Evolutionary conservation across 2,329 filamentous ascomycete species (phyloP).

Genomic region (Cercospora brassicicola): DNA sequence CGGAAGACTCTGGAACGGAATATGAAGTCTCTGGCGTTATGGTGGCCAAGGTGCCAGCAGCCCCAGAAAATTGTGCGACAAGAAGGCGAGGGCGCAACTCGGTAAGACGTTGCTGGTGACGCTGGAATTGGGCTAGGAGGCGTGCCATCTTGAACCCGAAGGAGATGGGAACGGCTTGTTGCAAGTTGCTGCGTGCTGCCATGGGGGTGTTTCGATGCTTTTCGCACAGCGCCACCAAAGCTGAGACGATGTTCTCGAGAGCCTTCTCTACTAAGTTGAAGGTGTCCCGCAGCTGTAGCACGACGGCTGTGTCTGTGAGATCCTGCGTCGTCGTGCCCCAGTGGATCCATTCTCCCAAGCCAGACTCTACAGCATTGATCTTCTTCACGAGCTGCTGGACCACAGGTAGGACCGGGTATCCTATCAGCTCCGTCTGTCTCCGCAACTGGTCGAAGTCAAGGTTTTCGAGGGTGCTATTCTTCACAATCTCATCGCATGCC

Average conservation of each 20-base stretch:
- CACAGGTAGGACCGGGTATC: constrained; percentile 34
- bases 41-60: constrained; percentile 36
- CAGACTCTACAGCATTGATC: constrained; percentile 30
- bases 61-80: constrained; percentile 34
- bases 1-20: not conserved
- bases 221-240: constrained; percentile 25
- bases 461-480: constrained; percentile 28
- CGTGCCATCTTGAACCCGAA: constrained; percentile 37
- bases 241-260: constrained; percentile 25
- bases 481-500: constrained; percentile 34
- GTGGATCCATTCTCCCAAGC: constrained; percentile 35
- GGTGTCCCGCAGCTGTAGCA: constrained; percentile 35
- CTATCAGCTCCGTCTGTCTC: constrained; percentile 32
- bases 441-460: constrained; percentile 31
- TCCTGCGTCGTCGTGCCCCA: constrained; percentile 38
- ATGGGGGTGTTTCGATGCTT: constrained; percentile 33
- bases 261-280: constrained; percentile 25
- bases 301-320: constrained; percentile 34
- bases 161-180: constrained; percentile 37
- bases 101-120: constrained; percentile 29
- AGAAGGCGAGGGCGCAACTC: constrained; percentile 31
- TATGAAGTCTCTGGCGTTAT: constrained; percentile 27
- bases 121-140: constrained; percentile 32
- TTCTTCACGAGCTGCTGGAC: constrained; percentile 34
- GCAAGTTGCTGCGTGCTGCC: constrained; percentile 35